Evolutionary conservation across 2,329 filamentous ascomycete species (phyloP).

Genomic region (Neopestalotiopsis rosae): DNA sequence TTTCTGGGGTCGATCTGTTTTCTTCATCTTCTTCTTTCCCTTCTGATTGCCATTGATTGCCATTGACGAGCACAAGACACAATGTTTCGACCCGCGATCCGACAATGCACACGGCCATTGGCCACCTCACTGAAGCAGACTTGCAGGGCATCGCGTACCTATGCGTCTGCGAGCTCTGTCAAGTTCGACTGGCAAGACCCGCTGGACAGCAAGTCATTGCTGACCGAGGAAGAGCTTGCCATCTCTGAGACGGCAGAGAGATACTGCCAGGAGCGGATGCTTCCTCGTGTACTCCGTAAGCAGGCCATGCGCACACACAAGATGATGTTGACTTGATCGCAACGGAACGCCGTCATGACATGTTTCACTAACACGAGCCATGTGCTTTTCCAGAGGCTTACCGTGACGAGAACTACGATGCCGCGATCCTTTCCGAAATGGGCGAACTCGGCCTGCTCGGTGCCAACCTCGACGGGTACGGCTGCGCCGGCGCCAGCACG

Average conservation of each 20-base stretch:
- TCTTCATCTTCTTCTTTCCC: background rate
- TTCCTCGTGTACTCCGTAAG: constrained; percentile 85
- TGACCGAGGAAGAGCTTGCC: constrained; percentile 89
- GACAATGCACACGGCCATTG: constrained; percentile 26
- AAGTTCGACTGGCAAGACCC: constrained; percentile 93
- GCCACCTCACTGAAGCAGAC: constrained; percentile 22
- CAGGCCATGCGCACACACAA: constrained; percentile 20
- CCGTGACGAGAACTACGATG: constrained; percentile 85
- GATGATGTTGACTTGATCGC: background rate
- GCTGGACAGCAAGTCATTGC: constrained; percentile 72
- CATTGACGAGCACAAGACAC: constrained; percentile 1
- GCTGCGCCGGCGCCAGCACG: constrained; percentile 84
- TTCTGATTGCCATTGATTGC: background rate
- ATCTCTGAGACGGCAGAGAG: constrained; percentile 89
- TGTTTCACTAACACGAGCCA: constrained; percentile 11
- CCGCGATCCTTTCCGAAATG: constrained; percentile 88
- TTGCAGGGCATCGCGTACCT: constrained; percentile 23
- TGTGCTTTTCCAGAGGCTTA: constrained; percentile 58
- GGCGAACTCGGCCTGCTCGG: constrained; percentile 88
- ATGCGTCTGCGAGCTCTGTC: constrained; percentile 34
- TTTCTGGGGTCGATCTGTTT: background rate
- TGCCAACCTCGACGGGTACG: constrained; percentile 85
- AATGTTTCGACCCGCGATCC: constrained; percentile 33
- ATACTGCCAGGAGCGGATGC: constrained; percentile 90
- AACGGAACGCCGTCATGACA: background rate